Base-by-base conservation (phyloP, 1,284 basidiomycete species). In the Rhizoctonia solani region DNA sequence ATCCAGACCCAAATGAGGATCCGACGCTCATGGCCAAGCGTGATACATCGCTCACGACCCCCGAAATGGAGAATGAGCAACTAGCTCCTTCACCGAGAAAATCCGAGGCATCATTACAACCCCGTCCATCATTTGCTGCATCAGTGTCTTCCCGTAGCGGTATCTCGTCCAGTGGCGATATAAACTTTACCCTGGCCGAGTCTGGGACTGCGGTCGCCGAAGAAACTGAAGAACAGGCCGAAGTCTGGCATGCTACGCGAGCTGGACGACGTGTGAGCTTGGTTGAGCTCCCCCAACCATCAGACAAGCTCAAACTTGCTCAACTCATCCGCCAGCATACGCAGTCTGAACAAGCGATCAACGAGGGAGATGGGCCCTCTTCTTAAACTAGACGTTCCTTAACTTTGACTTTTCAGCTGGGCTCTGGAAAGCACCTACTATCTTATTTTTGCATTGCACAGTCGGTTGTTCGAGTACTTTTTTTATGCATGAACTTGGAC, bases 231-330 rank as follows among this genome's bases (percentile, higher is more conserved):
- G 88, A 90, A 74, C 81, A 85, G 75, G 90, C 91, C 19, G 91
- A 93, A 76, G 86, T 89, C 68, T 94, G 92, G 92, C 81, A 90
- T 75, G 87, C 87, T 76, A 93, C 92, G 1, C 85, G 88, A 42
- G 89, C 88, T 44, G 91, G 90, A 14, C 88, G 90, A 71, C 87
- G 90, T 14, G 92, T 93, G 16, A 92, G 90, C 19, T 80, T 94
- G 56, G 87, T 92, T 53, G 82, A 83, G 32, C 67, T 76, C 23
- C 75, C 74, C 6, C 59, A 49, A n/a, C 19, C 30, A 54, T 69
- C 39, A 25, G 71, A 42, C 29, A 49, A 34, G 21, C 59, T 23
- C 14, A 63, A 63, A 19, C 49, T 63, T 19, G 32, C 49, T 9
- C 47, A 63, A 25, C 37, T 63, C 1, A 27, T 63, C 8, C 49